Evolutionary conservation across 495 filamentous ascomycete species (phyloP).

Genomic region (Penicillium riverlandense): DNA sequence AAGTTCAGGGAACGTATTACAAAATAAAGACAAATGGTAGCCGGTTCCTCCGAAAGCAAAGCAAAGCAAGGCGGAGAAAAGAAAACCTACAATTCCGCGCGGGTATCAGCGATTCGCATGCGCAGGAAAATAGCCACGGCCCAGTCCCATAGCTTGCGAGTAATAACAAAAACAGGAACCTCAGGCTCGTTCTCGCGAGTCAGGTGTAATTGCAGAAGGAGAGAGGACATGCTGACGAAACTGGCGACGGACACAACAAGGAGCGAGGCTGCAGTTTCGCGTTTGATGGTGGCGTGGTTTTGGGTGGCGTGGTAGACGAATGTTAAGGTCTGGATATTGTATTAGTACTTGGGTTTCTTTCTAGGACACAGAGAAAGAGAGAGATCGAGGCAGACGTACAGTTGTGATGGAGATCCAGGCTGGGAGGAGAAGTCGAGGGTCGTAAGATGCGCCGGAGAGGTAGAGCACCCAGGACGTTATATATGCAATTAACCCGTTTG

Average conservation of each 20-base stretch:
- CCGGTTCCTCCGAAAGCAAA: too few species aligned
- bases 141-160: slow-evolving; percentile 38
- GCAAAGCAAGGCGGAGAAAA: too few species aligned
- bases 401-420: slow-evolving; percentile 83
- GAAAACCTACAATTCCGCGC: neutral
- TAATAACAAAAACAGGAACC: slow-evolving; percentile 54
- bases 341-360: neutral
- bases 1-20: neutral
- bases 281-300: slow-evolving; percentile 72
- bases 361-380: neutral
- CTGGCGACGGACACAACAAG: slow-evolving; percentile 68
- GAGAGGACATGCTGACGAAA: slow-evolving; percentile 65
- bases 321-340: slow-evolving; percentile 54
- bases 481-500: slow-evolving; percentile 72
- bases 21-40: too few species aligned
- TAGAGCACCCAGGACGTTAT: slow-evolving; percentile 74
- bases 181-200: slow-evolving; percentile 56
- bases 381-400: slow-evolving; percentile 31
- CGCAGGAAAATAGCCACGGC: slow-evolving; percentile 32
- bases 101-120: slow-evolving; percentile 32
- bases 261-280: slow-evolving; percentile 72
- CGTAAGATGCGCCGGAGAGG: slow-evolving; percentile 64
- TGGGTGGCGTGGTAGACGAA: slow-evolving; percentile 75
- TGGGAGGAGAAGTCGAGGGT: slow-evolving; percentile 71
- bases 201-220: slow-evolving; percentile 62